These are phyloP conservation scores for Acanthamoeba culbertsoni DNA, from an alignment of 208 protist genomes.

Conservation along the genomic window DNA sequence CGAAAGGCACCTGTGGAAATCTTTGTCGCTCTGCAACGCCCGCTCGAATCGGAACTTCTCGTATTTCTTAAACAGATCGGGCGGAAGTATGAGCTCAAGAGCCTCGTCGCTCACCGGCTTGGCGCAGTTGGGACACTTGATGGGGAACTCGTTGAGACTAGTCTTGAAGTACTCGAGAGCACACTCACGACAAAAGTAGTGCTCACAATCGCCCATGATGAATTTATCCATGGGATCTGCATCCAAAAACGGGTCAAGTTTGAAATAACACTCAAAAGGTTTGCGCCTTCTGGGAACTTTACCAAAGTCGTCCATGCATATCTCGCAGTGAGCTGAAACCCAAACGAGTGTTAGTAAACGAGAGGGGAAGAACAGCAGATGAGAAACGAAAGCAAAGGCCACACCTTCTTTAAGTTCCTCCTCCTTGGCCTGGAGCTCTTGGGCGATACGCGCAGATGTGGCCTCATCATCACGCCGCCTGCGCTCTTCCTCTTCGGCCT, in stretches of 20 bases:
- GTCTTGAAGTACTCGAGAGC: constrained; percentile 40
- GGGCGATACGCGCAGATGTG: neutral
- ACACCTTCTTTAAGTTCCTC: constrained; percentile 38
- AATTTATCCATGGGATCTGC: constrained; percentile 57
- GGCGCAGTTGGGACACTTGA: constrained; percentile 33
- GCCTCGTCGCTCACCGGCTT: constrained; percentile 19
- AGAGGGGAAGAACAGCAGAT: neutral
- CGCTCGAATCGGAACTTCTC: constrained; percentile 55
- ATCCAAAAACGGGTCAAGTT: too few relatives aligned
- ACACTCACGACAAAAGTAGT: constrained; percentile 38
- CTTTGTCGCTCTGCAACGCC: constrained; percentile 44
- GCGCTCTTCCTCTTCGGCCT: neutral
- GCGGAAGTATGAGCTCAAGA: constrained; percentile 38
- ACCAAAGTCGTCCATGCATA: constrained; percentile 46
- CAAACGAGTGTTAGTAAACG: neutral
- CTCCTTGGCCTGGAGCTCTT: constrained; percentile 38
- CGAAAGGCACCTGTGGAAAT: neutral
- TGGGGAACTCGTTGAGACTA: constrained; percentile 20
- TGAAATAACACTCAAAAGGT: too few relatives aligned
- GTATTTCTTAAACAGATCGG: constrained; percentile 21
- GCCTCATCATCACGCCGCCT: neutral
- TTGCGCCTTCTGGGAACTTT: too few relatives aligned
- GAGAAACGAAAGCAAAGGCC: neutral
- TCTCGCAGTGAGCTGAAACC: neutral
- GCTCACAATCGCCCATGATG: constrained; percentile 34